A percentile compares a stretch with the other conserved stretches of the same genome.
phyloP scores from a whole-genome alignment of 176 grass and related monocot species.

The Triticum turgidum region DNA sequence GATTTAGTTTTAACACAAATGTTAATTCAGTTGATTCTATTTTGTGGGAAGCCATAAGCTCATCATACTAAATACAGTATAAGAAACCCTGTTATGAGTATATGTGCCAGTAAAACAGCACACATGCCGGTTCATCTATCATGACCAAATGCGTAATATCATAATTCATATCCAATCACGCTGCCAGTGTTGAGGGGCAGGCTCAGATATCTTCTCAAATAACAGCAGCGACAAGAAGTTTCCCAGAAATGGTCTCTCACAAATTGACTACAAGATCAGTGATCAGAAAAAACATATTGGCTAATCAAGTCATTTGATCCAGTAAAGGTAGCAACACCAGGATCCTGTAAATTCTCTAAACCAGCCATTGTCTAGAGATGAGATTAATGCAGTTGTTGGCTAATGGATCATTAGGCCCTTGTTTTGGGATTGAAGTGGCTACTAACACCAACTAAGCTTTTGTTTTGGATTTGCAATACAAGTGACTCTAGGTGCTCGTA shows the following conservation, averaged over 20 bases:
- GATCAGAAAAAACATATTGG: not conserved
- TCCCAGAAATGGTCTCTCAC: not conserved
- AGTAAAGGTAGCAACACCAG: not conserved
- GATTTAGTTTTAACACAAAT: constrained; percentile 14
- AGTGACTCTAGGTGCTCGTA: not conserved
- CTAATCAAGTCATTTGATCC: not conserved
- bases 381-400: not conserved
- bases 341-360: constrained; percentile 15
- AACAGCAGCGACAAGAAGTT: not conserved
- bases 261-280: not conserved
- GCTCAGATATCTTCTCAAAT: constrained; percentile 17
- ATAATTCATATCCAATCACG: not conserved
- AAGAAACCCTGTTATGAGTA: not conserved
- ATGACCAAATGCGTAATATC: constrained; percentile 7
- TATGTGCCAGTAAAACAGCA: not conserved
- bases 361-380: not conserved
- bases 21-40: not conserved
- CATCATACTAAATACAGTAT: not conserved
- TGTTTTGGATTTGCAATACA: constrained; percentile 3
- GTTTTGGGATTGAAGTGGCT: not conserved
- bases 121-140: not conserved
- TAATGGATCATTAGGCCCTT: constrained; percentile 10
- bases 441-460: constrained; percentile 10
- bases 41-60: not conserved
- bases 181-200: not conserved